A percentile compares a stretch with the other conserved stretches of the same genome.
phyloP scores from a whole-genome alignment of 345 rosid genomes.

The Luvunga scandens region DNA sequence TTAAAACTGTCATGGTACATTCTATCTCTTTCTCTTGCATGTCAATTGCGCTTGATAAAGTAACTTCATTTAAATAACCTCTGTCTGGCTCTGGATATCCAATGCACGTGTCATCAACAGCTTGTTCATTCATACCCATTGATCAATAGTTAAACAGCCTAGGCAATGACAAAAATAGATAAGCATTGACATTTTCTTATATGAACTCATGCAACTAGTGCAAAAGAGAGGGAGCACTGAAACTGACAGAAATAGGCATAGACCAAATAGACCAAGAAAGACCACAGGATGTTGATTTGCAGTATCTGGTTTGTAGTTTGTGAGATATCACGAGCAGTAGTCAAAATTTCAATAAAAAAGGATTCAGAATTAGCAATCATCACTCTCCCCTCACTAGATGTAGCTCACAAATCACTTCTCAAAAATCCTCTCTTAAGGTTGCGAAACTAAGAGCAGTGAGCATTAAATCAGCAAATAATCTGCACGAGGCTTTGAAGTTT shows the following conservation, averaged over 20 bases:
- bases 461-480: background rate
- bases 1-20: slow-evolving; percentile 37
- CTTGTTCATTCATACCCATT: slow-evolving; percentile 18
- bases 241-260: slow-evolving; percentile 1
- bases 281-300: background rate
- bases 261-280: background rate
- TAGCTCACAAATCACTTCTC: background rate
- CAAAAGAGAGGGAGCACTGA: background rate
- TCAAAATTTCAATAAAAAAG: background rate
- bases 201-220: background rate
- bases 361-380: background rate
- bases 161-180: background rate
- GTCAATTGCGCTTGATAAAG: slow-evolving; percentile 26
- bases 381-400: background rate
- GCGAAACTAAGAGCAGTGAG: background rate
- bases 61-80: slow-evolving; percentile 20
- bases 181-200: background rate
- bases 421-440: background rate
- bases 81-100: slow-evolving; percentile 11
- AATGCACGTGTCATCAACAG: background rate
- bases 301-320: background rate
- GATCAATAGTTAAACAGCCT: slow-evolving; percentile 16
- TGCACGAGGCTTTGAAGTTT: background rate
- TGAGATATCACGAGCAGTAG: background rate
- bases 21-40: slow-evolving; percentile 41